These are phyloP conservation scores for Protomyces inouyei DNA, from an alignment of 1,139 yeast species.

Conservation along the genomic window DNA sequence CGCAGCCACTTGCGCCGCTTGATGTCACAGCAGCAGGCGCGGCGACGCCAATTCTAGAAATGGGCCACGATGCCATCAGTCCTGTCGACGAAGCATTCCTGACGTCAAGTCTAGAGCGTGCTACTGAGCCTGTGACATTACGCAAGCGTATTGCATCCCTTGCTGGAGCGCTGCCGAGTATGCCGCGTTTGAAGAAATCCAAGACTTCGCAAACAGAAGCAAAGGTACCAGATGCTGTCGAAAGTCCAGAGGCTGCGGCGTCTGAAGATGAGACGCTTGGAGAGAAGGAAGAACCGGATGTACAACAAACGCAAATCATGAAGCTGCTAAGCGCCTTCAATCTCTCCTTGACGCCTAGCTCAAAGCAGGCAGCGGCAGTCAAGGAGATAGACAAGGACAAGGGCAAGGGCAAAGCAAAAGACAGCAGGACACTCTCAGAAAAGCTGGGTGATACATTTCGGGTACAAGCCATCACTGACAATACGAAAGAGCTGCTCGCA, in stretches of 20 bases:
- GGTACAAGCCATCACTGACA: constrained; percentile 9
- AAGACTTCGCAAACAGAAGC: not conserved
- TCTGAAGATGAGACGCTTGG: not conserved
- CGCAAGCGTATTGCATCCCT: constrained; percentile 7
- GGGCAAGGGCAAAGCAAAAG: not conserved
- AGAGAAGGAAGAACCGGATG: not conserved
- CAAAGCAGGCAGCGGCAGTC: not conserved
- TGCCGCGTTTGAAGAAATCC: not conserved
- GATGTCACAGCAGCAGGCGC: not conserved
- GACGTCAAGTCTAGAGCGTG: constrained; percentile 3
- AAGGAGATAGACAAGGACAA: not conserved
- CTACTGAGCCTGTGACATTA: constrained; percentile 8
- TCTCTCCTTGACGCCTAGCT: constrained; percentile 2
- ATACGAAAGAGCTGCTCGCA: constrained; percentile 7
- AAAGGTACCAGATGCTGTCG: not conserved
- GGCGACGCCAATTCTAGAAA: not conserved
- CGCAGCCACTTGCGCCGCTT: not conserved
- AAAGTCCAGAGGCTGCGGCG: not conserved
- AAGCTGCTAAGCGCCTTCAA: constrained; percentile 9
- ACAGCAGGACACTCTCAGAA: constrained; percentile 1
- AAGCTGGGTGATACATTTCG: constrained; percentile 6
- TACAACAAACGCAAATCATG: constrained; percentile 17
- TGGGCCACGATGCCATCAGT: constrained; percentile 8
- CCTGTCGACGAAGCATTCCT: constrained; percentile 11
- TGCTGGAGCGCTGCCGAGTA: not conserved